Conservation (phyloP, 2,329 filamentous ascomycete genomes). For the Claviceps sorghi region DNA sequence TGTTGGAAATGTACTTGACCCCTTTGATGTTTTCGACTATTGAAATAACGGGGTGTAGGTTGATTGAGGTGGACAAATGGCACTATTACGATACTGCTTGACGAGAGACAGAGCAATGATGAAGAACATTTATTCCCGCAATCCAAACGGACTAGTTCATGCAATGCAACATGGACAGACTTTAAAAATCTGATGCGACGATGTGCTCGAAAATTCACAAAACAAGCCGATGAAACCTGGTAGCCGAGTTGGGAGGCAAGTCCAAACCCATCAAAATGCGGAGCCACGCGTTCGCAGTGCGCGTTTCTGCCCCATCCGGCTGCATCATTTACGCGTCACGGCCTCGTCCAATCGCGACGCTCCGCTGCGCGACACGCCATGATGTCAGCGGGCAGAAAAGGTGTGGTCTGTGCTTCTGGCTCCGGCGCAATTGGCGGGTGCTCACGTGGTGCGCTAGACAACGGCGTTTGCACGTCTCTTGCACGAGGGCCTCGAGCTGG, state of each 20-base stretch:
- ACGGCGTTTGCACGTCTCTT: no score
- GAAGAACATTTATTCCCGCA: no score
- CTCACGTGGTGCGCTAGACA: no score
- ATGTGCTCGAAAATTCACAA: no score
- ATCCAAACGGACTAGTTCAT: background rate
- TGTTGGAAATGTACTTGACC: background rate
- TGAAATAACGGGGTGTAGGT: background rate
- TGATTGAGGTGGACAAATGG: background rate
- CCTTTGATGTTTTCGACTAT: background rate
- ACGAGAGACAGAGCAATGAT: background rate
- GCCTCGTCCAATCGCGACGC: background rate
- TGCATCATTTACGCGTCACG: slow-evolving; percentile 1
- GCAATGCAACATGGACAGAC: background rate
- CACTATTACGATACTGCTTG: background rate
- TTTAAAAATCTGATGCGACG: background rate
- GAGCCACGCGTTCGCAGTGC: background rate
- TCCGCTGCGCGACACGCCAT: background rate
- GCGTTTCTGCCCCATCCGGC: no score
- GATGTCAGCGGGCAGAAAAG: background rate
- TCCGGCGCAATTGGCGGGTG: no score
- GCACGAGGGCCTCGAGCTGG: no score
- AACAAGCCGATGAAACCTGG: no score
- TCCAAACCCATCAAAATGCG: background rate
- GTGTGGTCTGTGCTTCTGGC: no score
- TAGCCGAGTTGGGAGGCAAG: no score